phyloP scores from a whole-genome alignment of 2,329 filamentous ascomycete species.

The Triangularia verruculosa region DNA sequence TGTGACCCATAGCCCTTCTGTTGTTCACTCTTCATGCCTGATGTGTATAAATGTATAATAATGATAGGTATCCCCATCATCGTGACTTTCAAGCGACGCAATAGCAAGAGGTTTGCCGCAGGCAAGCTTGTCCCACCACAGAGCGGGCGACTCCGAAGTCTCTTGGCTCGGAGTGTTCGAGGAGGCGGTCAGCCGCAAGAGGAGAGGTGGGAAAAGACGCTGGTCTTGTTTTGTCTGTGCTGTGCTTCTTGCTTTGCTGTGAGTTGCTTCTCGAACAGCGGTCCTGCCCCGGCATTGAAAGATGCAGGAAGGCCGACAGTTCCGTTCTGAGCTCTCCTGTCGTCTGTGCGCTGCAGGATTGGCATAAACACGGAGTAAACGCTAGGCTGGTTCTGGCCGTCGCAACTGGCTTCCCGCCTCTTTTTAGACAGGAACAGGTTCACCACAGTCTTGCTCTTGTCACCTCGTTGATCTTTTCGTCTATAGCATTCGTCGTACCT shows the following conservation, averaged over 20 bases:
- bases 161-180: neutral
- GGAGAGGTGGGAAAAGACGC: neutral
- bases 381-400: constrained; percentile 21
- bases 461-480: neutral
- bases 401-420: constrained; percentile 14
- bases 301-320: constrained; percentile 19
- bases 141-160: neutral
- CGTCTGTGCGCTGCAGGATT: constrained; percentile 28
- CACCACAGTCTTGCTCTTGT: neutral
- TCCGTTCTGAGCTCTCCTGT: constrained; percentile 22
- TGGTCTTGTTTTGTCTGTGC: neutral
- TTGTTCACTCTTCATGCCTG: neutral
- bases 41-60: neutral
- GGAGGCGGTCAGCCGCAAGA: constrained; percentile 11
- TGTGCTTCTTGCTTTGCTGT: constrained; percentile 5
- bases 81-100: neutral
- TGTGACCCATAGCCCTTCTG: neutral
- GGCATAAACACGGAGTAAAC: constrained; percentile 27
- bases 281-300: constrained; percentile 28
- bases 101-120: neutral
- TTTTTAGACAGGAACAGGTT: constrained; percentile 13
- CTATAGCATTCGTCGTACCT: neutral
- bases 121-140: neutral
- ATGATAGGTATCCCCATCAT: neutral
- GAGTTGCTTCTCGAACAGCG: constrained; percentile 22